Percentiles rank a stretch among this genome's conserved stretches.
Conservation (phyloP, 73 alveolate species). For the Paramecium caudatum region DNA sequence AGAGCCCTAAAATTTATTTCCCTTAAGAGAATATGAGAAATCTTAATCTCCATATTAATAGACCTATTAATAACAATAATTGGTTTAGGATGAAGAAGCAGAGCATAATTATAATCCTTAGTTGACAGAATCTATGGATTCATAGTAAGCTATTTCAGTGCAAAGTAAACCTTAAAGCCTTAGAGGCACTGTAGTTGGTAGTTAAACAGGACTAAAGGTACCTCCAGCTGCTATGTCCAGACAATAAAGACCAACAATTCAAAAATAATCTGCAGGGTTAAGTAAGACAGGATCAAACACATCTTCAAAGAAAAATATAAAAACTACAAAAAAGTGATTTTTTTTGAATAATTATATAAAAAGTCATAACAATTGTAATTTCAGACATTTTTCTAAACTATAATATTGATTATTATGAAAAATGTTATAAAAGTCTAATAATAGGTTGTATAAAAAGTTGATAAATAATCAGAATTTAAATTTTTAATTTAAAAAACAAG, state of each 20-base stretch:
- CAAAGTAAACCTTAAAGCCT: conserved; percentile 17
- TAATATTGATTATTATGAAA: too few relatives aligned
- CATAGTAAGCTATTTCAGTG: conserved; percentile 8
- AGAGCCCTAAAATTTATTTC: conserved; percentile 8
- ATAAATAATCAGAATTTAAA: too few relatives aligned
- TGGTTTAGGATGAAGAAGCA: background rate
- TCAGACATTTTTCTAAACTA: too few relatives aligned
- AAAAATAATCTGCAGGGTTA: too few relatives aligned
- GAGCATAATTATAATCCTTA: conserved; percentile 12
- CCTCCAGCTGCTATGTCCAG: background rate
- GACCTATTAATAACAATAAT: background rate
- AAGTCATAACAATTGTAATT: too few relatives aligned
- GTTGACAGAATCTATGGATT: background rate
- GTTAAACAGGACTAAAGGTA: background rate
- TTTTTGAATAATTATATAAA: too few relatives aligned
- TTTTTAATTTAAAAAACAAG: too few relatives aligned
- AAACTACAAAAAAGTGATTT: too few relatives aligned
- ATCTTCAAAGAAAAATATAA: conserved; percentile 3
- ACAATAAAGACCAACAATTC: background rate
- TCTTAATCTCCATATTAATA: background rate
- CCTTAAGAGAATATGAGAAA: background rate
- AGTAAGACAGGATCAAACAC: too few relatives aligned
- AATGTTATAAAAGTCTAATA: too few relatives aligned
- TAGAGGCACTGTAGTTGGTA: conserved; percentile 21
- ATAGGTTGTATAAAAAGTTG: too few relatives aligned